Conservation (phyloP, 108 stramenopile genomes). For the Stephanodiscus triporus region DNA sequence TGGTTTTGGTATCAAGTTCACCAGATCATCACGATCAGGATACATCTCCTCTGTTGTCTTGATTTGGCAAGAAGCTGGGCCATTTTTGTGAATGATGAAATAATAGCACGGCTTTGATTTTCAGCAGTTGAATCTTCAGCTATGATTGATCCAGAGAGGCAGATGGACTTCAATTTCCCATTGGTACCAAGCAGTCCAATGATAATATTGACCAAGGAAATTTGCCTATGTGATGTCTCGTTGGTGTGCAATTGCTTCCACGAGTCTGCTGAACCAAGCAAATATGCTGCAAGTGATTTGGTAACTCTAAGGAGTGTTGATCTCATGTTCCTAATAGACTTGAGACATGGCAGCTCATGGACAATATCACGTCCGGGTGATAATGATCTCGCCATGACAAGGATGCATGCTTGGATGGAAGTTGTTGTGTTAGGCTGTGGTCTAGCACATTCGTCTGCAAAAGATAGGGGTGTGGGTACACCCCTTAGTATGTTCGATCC, state of each 20-base stretch:
- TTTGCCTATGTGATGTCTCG: constrained; percentile 12
- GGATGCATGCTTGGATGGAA: constrained; percentile 3
- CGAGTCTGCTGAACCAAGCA: constrained; percentile 2
- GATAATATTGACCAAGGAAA: constrained; percentile 9
- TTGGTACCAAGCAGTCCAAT: background rate
- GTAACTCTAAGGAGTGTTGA: constrained; percentile 1
- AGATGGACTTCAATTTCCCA: constrained; percentile 1
- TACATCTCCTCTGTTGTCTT: background rate
- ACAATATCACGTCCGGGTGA: background rate
- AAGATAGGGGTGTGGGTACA: no score
- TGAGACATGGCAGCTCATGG: no score
- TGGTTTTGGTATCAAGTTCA: background rate
- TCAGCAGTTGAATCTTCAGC: constrained; percentile 8
- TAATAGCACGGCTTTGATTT: background rate
- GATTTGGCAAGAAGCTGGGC: constrained; percentile 1
- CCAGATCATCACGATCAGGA: background rate
- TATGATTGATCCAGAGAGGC: constrained; percentile 2
- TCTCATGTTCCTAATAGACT: background rate
- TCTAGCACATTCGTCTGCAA: no score
- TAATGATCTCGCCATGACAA: no score
- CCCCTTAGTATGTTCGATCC: no score
- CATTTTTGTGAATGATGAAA: background rate
- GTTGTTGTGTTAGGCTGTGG: no score
- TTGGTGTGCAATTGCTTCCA: constrained; percentile 23
- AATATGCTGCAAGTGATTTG: constrained; percentile 14